Conservation (phyloP, 169 alveolate species). For the Eimeria maxima region DNA sequence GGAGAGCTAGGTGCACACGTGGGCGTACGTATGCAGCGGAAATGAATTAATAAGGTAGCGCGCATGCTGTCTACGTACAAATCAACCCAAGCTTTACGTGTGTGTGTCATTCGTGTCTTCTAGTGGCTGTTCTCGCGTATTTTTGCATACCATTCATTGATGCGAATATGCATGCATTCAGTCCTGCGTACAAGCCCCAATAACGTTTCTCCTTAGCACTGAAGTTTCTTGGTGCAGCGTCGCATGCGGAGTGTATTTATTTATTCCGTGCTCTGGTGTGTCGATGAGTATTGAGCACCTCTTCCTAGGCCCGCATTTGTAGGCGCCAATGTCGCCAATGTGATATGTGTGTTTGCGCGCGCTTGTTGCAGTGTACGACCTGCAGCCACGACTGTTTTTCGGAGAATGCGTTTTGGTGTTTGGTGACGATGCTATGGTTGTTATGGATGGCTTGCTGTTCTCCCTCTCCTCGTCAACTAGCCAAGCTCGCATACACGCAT, state of each 20-base stretch:
- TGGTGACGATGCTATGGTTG: conserved; percentile 60
- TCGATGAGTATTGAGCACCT: too few species aligned
- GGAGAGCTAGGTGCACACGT: too few species aligned
- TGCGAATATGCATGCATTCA: background rate
- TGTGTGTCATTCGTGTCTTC: background rate
- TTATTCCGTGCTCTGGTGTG: background rate
- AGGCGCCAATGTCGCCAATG: background rate
- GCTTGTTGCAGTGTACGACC: conserved; percentile 59
- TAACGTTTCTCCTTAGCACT: too few species aligned
- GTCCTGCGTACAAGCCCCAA: too few species aligned
- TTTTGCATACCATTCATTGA: too few species aligned
- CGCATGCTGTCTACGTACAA: background rate
- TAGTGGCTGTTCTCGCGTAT: too few species aligned
- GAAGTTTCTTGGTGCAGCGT: background rate
- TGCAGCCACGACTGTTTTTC: conserved; percentile 63
- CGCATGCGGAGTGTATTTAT: background rate
- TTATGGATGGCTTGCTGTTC: conserved; percentile 60
- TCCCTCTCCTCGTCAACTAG: conserved; percentile 63
- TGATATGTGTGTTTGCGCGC: background rate
- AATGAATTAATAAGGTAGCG: background rate
- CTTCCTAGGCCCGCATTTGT: too few species aligned
- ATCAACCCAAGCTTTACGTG: background rate
- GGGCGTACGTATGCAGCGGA: too few species aligned
- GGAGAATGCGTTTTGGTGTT: conserved; percentile 77
- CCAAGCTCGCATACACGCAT: conserved; percentile 51